Evolutionary conservation across 805 yeast species (phyloP), one percentile per base, ranked within the genome.

Genomic region (Scheffersomyces coipomensis): DNA sequence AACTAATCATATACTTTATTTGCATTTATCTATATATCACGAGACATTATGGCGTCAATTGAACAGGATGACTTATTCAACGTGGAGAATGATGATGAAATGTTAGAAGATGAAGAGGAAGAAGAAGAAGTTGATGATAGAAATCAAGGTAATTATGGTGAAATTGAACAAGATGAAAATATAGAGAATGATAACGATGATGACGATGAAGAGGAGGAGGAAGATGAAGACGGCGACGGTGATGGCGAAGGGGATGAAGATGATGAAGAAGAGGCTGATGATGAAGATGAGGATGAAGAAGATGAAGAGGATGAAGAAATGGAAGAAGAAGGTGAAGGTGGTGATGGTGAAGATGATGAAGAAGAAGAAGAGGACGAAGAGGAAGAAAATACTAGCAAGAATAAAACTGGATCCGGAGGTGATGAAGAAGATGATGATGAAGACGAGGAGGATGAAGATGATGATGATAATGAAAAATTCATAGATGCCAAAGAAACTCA

Each of bases 61-160:
- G 48, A 45, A 27, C 48, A 45, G 15, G 68, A 67, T 29, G 64
- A 60, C 35, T 47, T 60, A 27, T 60, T 60, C 43, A 45, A 45
- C 21, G 41, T 45, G 17, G 43, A 45, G 12, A 46, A 27, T 11
- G 15, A 46, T 9, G 49, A 43, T 19, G 46, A 43, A 26, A 38
- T 37, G 22, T 34, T 37, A 37, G 41, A 45, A 22, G 51, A 52
- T 17, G 56, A 55, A 29, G 52, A 49, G 3, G 52, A 39, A 11
- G 33, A 40, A 21, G 45, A 44, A 31, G 37, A 38, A 5, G 40
- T 41, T 16, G 33, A 38, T 25, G 40, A 29, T 23, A 54, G 39
- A 17, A 44, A 36, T 39, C 18, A 12, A 27, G 40, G 24, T 19
- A 29, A 24, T 24, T 24, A 24, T 11, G 27, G 27, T 5, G 10